phyloP scores from a whole-genome alignment of 75 land plant species.

The Chamaecyparis obtusa region DNA sequence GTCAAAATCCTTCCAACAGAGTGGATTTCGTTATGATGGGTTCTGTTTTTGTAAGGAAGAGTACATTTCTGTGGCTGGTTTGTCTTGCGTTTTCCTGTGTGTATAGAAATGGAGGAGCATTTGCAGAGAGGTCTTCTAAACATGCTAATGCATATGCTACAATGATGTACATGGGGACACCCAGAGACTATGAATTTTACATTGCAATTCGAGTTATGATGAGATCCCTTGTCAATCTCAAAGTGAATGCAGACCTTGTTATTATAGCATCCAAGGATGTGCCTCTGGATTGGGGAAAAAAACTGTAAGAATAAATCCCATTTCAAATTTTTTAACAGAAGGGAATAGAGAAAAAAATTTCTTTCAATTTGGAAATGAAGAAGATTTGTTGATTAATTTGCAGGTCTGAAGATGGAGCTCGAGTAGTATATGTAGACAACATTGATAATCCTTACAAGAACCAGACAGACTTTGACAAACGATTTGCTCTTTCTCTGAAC shows the following conservation, averaged over 20 bases:
- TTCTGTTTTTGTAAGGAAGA: no score
- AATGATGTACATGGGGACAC: conserved; percentile 57
- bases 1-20: no score
- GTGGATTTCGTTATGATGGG: no score
- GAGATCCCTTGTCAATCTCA: conserved; percentile 12
- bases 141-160: conserved; percentile 46
- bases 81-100: no score
- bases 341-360: no score
- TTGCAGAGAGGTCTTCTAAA: not conserved
- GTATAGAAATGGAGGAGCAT: no score
- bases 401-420: conserved; percentile 25
- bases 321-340: not conserved
- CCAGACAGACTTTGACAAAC: conserved; percentile 20
- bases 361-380: no score
- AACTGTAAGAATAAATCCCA: conserved; percentile 18
- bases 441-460: conserved; percentile 34
- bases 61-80: no score
- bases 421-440: conserved; percentile 31
- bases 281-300: conserved; percentile 26
- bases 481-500: conserved; percentile 43
- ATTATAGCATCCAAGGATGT: conserved; percentile 39
- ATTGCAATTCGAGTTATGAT: conserved; percentile 40
- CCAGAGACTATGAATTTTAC: conserved; percentile 47
- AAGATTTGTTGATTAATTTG: not conserved
- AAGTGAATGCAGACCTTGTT: not conserved